phyloP scores from a whole-genome alignment of 108 stramenopile species.

The Nannochloropsis gaditana region DNA sequence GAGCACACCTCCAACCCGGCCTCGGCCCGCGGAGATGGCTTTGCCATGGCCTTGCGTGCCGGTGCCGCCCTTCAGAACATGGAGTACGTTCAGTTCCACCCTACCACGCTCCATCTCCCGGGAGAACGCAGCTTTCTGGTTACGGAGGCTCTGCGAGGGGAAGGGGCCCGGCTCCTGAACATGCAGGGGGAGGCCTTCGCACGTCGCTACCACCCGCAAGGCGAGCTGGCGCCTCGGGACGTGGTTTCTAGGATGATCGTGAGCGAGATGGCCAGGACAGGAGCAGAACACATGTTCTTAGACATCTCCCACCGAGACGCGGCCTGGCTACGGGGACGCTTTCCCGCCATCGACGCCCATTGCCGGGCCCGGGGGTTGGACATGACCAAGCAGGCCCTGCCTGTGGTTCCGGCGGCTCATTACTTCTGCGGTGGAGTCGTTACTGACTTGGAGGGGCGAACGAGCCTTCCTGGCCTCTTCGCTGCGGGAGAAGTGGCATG shows the following conservation, averaged over 20 bases:
- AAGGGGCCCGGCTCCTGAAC: conserved; percentile 78
- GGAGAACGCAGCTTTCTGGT: conserved; percentile 78
- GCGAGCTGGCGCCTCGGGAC: conserved; percentile 85
- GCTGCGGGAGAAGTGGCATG: conserved; percentile 85
- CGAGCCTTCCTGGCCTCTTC: conserved; percentile 60
- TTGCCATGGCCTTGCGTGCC: conserved; percentile 66
- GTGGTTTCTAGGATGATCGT: conserved; percentile 84
- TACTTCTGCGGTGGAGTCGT: conserved; percentile 85
- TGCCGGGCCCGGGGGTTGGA: conserved; percentile 58
- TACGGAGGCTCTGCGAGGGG: conserved; percentile 84
- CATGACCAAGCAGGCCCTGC: conserved; percentile 67
- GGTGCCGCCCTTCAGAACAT: conserved; percentile 66
- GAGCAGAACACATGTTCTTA: conserved; percentile 58
- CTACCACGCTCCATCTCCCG: conserved; percentile 75
- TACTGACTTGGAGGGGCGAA: conserved; percentile 71
- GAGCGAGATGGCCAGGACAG: conserved; percentile 53
- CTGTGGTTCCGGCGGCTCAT: conserved; percentile 83
- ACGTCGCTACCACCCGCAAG: conserved; percentile 71
- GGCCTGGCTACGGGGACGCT: conserved; percentile 68
- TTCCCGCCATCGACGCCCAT: conserved; percentile 65
- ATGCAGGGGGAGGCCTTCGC: conserved; percentile 68
- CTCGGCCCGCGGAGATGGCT: conserved; percentile 76
- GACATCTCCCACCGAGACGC: conserved; percentile 78
- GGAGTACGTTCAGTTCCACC: conserved; percentile 95
- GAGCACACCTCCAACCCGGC: conserved; percentile 83